A percentile compares a stretch with the other conserved stretches of the same genome.
phyloP scores from a whole-genome alignment of 192 early-diverging fungal species.

The Pilaira anomala region DNA sequence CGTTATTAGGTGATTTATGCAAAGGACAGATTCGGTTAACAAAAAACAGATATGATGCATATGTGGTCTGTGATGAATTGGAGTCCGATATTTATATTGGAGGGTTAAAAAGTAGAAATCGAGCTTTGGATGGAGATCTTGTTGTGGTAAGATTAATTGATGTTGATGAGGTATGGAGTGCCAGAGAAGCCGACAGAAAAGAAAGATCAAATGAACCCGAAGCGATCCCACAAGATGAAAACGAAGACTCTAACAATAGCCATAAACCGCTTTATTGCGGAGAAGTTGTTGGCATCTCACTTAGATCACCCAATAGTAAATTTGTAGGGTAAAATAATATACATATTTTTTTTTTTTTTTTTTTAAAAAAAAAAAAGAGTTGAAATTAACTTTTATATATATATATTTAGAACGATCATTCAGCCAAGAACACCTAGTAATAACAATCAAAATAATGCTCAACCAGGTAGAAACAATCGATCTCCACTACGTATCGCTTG shows the following conservation, averaged over 20 bases:
- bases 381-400: too few relatives aligned
- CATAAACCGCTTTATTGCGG: slow-evolving; percentile 47
- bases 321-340: slow-evolving; percentile 41
- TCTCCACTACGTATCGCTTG: slow-evolving; percentile 51
- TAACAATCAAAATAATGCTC: too few relatives aligned
- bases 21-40: slow-evolving; percentile 10
- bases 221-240: slow-evolving; percentile 12
- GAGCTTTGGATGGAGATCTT: slow-evolving; percentile 75
- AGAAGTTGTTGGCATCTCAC: slow-evolving; percentile 48
- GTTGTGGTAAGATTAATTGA: slow-evolving; percentile 66
- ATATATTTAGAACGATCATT: too few relatives aligned
- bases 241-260: slow-evolving; percentile 37
- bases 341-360: too few relatives aligned
- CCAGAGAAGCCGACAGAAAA: slow-evolving; percentile 44
- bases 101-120: slow-evolving; percentile 63
- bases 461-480: too few relatives aligned
- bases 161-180: slow-evolving; percentile 49
- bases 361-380: too few relatives aligned
- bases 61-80: slow-evolving; percentile 70
- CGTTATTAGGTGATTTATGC: neutral
- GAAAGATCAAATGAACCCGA: too few relatives aligned
- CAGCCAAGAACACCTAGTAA: too few relatives aligned
- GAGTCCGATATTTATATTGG: slow-evolving; percentile 72
- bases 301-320: slow-evolving; percentile 34
- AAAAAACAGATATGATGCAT: slow-evolving; percentile 69